phyloP scores from a whole-genome alignment of 257 asterid species.

The Petunia secreta region DNA sequence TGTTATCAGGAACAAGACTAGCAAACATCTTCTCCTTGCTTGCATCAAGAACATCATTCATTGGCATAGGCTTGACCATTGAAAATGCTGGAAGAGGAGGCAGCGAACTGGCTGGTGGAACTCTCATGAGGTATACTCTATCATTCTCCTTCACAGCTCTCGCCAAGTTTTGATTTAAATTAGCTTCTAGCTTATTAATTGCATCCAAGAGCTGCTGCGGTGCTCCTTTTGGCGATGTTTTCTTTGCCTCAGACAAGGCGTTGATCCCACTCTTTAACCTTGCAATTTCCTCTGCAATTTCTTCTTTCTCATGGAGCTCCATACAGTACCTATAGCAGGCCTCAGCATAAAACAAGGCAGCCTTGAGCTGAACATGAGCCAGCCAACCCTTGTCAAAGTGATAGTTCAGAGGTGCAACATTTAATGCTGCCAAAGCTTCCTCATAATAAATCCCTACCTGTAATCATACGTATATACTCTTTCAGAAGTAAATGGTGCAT shows the following conservation, averaged over 20 bases:
- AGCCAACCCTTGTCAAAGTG: constrained; percentile 93
- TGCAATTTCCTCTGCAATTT: constrained; percentile 96
- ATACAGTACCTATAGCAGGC: constrained; percentile 88
- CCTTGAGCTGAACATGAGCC: constrained; percentile 89
- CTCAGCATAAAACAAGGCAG: constrained; percentile 93
- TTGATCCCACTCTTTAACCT: constrained; percentile 83
- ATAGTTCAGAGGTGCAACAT: constrained; percentile 75
- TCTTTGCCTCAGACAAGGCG: constrained; percentile 76
- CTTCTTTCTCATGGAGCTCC: constrained; percentile 95
- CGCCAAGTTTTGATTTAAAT: constrained; percentile 71
- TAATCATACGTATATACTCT: constrained; percentile 12
- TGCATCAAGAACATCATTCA: constrained; percentile 91
- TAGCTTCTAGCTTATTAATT: constrained; percentile 69
- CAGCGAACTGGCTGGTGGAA: constrained; percentile 83
- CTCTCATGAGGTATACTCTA: constrained; percentile 94
- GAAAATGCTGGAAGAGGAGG: constrained; percentile 85
- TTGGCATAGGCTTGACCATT: constrained; percentile 90
- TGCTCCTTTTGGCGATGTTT: constrained; percentile 80
- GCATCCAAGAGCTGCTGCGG: constrained; percentile 88
- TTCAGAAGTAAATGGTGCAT: background rate
- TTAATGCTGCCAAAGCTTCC: constrained; percentile 85
- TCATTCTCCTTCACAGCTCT: constrained; percentile 95
- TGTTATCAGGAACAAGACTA: constrained; percentile 89
- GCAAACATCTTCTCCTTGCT: constrained; percentile 90
- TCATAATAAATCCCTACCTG: constrained; percentile 92